phyloP scores from a whole-genome alignment of 257 asterid genomes.

The Jacaranda mimosifolia region DNA sequence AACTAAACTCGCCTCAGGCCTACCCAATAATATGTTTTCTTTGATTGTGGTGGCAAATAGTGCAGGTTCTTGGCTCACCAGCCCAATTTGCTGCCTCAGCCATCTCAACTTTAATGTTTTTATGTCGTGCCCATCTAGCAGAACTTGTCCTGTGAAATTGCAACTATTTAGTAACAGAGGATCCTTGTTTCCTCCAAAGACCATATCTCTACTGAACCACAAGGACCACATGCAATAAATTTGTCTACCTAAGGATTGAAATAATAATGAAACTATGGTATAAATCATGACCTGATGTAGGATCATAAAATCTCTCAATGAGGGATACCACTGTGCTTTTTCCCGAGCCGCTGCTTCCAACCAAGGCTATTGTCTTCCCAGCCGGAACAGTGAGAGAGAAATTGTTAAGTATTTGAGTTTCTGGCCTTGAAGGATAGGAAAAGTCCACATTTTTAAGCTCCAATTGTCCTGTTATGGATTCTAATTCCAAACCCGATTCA shows the following conservation, averaged over 20 bases:
- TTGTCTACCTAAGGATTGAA: neutral
- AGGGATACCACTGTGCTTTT: slow-evolving; percentile 87
- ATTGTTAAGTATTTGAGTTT: slow-evolving; percentile 58
- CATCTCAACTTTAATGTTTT: slow-evolving; percentile 68
- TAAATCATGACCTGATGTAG: slow-evolving; percentile 60
- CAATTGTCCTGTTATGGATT: slow-evolving; percentile 62
- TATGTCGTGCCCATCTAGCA: slow-evolving; percentile 75
- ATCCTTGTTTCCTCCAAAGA: too few relatives aligned
- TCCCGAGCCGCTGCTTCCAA: slow-evolving; percentile 89
- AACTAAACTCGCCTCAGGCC: slow-evolving; percentile 60
- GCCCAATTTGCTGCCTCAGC: slow-evolving; percentile 80
- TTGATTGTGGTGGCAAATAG: slow-evolving; percentile 74
- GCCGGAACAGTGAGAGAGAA: slow-evolving; percentile 70
- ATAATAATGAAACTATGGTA: neutral
- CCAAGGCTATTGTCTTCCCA: slow-evolving; percentile 81
- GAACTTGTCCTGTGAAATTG: slow-evolving; percentile 64
- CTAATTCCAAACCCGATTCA: slow-evolving; percentile 67
- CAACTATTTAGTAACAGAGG: slow-evolving; percentile 38
- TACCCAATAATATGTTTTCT: slow-evolving; percentile 76
- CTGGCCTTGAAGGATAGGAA: slow-evolving; percentile 80
- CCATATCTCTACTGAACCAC: too few relatives aligned
- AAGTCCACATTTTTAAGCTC: slow-evolving; percentile 76
- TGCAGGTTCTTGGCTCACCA: slow-evolving; percentile 88
- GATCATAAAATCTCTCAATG: slow-evolving; percentile 83
- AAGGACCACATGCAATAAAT: neutral